phyloP scores from a whole-genome alignment of 371 early-diverging fungal genomes.

The Gilbertella persicaria region DNA sequence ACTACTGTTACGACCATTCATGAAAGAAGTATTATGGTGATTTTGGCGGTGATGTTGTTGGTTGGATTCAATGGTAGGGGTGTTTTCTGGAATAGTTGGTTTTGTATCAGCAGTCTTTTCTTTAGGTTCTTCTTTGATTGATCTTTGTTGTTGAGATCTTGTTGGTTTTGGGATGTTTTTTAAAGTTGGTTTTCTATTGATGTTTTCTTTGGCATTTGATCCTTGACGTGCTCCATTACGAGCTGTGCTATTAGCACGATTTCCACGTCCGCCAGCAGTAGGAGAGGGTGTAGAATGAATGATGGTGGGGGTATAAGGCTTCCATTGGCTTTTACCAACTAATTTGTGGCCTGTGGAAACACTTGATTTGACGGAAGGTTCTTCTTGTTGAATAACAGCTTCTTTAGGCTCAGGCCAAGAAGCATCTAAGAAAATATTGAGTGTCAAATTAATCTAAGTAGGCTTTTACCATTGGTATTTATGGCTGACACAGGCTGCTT shows the following conservation, averaged over 20 bases:
- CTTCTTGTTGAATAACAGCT: constrained; percentile 13
- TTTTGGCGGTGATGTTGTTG: constrained; percentile 4
- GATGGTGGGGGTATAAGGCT: constrained; percentile 49
- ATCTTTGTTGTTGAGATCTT: neutral
- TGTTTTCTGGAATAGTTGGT: constrained; percentile 3
- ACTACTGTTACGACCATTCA: constrained; percentile 26
- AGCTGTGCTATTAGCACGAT: neutral
- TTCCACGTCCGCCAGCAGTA: neutral
- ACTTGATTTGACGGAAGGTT: constrained; percentile 1
- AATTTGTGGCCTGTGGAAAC: constrained; percentile 6
- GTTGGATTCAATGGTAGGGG: constrained; percentile 5
- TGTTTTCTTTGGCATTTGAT: neutral
- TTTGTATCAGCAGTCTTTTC: neutral
- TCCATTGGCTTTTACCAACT: constrained; percentile 47
- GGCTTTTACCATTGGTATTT: constrained; percentile 11
- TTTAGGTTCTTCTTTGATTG: neutral
- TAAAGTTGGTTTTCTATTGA: neutral
- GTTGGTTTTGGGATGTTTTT: neutral
- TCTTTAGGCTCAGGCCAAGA: constrained; percentile 31
- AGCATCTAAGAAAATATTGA: constrained; percentile 5
- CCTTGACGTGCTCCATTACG: neutral
- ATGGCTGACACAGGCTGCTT: constrained; percentile 16
- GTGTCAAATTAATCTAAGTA: neutral
- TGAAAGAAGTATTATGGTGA: neutral
- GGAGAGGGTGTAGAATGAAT: constrained; percentile 49